Base-by-base conservation (phyloP, 2,329 filamentous ascomycete species). In the Phaeosphaeriaceae sp. region DNA sequence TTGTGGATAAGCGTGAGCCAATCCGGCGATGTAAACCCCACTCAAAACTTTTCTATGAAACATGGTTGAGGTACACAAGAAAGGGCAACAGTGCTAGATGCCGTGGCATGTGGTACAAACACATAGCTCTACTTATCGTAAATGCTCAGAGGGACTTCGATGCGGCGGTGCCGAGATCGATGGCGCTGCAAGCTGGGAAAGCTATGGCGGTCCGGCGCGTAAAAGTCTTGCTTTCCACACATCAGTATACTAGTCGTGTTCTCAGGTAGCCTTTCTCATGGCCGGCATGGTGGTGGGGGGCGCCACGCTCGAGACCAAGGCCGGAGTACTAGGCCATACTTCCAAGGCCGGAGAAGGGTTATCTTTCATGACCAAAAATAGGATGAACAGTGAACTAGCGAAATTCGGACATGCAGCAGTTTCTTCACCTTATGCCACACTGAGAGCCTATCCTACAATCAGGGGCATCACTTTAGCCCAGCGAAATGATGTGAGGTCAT, bases 1-100 rank as follows among this genome's bases (percentile, higher is more conserved):
- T 3, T 49, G 15, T 15, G 66, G 66, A 46, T 69, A 69, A 20
- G 62, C 49, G 25, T 67, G 60, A n/a, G 62, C 64, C 19, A 70
- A 31, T 5, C 67, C 67, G 10, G 58, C 57, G 15, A 70, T 58
- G 27, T 63, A 69, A 17, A 70, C 36, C 6, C 19, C 6, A 17
- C 42, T 45, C 6, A 9, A 19, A 4, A 7, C 9, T 19, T 17
- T 11, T 9, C 19, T 15, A 7, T 7, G 36, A 7, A 40, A 5
- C 36, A 40, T 40, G 17, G 17, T 40, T 40, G 36, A n/a, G 7
- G 15, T 15, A 40, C 36, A 40, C 36, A 15, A n/a, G 15, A 17
- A 7, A 15, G 13, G 13, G n/a, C 15, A 40, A 40, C 15, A 15
- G n/a, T n/a, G 7, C 36, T 40, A 15, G n/a, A n/a, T 40, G 36